Percentiles rank a stretch among this genome's conserved stretches.
These are phyloP conservation scores for Endotrypanum monterogeii DNA, from an alignment of 208 protist species.

Conservation along the genomic window DNA sequence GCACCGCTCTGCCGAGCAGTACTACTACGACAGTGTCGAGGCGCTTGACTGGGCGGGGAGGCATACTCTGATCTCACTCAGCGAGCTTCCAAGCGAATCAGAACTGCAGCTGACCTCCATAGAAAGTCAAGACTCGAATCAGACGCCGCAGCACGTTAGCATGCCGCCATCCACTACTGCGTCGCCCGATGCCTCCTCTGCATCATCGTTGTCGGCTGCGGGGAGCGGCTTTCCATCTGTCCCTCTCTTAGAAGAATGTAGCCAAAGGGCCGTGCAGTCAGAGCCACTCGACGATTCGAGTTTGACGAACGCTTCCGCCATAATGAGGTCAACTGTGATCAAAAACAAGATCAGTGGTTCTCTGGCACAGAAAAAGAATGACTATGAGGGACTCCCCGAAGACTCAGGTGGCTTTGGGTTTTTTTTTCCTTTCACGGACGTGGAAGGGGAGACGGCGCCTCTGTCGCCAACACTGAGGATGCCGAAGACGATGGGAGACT, in stretches of 20 bases:
- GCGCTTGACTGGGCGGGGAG: slow-evolving; percentile 15
- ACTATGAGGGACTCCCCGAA: not conserved
- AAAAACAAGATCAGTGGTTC: not conserved
- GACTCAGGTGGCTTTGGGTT: not conserved
- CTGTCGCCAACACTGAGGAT: not conserved
- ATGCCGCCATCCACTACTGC: slow-evolving; percentile 5
- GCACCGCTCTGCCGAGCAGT: not conserved
- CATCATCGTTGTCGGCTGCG: slow-evolving; percentile 1
- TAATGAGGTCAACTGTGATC: not conserved
- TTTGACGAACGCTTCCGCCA: not conserved
- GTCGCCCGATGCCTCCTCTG: not conserved
- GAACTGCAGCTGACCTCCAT: slow-evolving; percentile 18
- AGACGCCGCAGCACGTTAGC: not conserved
- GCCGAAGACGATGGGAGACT: slow-evolving; percentile 14
- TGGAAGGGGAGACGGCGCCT: not conserved
- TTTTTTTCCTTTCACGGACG: not conserved
- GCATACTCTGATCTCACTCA: slow-evolving; percentile 28
- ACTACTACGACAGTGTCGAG: slow-evolving; percentile 24
- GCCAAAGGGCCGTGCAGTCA: not conserved
- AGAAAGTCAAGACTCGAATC: slow-evolving; percentile 5
- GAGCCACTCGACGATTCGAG: not conserved
- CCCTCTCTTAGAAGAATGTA: not conserved
- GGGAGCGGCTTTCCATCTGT: slow-evolving; percentile 12
- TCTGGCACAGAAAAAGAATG: not conserved
- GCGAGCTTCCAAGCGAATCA: slow-evolving; percentile 27